Evolutionary conservation across 169 alveolate genomes (phyloP).

Genomic region (Besnoitia besnoiti): DNA sequence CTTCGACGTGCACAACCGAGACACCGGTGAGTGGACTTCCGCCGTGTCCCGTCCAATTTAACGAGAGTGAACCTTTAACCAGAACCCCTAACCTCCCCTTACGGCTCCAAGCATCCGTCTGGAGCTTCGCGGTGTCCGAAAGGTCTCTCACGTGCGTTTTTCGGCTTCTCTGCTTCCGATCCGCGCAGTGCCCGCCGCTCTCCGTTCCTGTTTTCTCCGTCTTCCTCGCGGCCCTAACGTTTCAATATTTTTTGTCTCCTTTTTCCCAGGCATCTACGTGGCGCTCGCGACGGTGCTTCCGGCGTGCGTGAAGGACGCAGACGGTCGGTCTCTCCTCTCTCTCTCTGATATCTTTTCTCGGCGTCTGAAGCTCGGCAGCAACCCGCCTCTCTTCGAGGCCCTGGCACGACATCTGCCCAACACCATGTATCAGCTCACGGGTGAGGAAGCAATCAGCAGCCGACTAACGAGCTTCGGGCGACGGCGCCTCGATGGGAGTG

Average conservation of each 20-base stretch:
- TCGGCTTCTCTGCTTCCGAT: background rate
- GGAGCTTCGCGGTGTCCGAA: too few species aligned
- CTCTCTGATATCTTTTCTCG: conserved; percentile 18
- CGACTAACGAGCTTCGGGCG: background rate
- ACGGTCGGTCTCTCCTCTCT: conserved; percentile 1
- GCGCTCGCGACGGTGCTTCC: background rate
- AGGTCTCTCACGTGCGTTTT: background rate
- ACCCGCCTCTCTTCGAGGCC: conserved; percentile 10
- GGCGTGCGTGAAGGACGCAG: background rate
- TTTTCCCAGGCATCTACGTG: conserved; percentile 9
- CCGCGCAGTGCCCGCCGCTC: background rate
- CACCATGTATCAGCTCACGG: background rate
- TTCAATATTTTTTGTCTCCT: background rate
- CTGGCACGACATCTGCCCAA: background rate
- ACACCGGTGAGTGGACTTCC: conserved; percentile 3
- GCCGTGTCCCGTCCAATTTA: too few species aligned
- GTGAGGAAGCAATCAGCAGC: background rate
- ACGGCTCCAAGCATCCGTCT: too few species aligned
- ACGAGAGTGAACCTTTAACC: too few species aligned
- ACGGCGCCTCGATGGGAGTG: too few species aligned
- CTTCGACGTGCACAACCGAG: conserved; percentile 32
- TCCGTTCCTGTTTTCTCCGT: background rate
- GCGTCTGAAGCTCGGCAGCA: background rate
- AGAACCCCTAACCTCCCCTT: too few species aligned
- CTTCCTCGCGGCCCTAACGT: background rate